Evolutionary conservation across 306 rosid species (phyloP), one percentile per base, ranked within the genome.

Genomic region (Dalbergia oliveri): DNA sequence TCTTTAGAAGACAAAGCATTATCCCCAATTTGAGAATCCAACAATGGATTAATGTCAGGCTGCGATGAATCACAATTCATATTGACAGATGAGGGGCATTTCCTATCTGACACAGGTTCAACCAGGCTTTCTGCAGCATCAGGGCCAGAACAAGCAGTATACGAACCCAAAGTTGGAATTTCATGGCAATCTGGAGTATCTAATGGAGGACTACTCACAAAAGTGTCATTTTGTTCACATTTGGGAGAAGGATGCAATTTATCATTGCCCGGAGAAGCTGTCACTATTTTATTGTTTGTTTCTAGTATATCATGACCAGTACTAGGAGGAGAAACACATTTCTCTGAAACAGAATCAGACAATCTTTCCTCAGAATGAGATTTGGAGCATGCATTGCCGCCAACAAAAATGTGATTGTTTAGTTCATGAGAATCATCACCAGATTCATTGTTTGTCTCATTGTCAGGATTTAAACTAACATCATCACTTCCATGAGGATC

Each of bases 401-500:
- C 81, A 47, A 77, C 76, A 75, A 78, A 64, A 57, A 35, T 76
- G 13, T 79, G 65, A 63, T 77, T 57, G 64, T 87, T 66, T 12
- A 63, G 69, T 71, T 89, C 87, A 63, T 80, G 84, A 75, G 86
- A 78, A 58, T 88, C 87, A 82, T 86, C 85, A 56, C 82, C 86
- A 21, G 53, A 79, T 79, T 84, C 92, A 73, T 80, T 76, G 51
- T 83, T 69, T 26, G 51, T 80, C 56, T 82, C 92, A 81, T 75
- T 76, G 66, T 72, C 51, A 77, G 57, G 79, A 73, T 54, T 82
- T 66, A 80, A 85, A 85, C 75, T 79, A 31, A 54, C 59, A 77
- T 87, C 89, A 61, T 85, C 90, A 69, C 79, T 76, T 82, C 86
- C 82, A 47, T 15, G 81, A 75, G 86, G 82, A 81, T 82, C 94